These are phyloP conservation scores for Clarireedia sp. DNA, from an alignment of 2,329 filamentous ascomycete genomes.

Conservation along the genomic window DNA sequence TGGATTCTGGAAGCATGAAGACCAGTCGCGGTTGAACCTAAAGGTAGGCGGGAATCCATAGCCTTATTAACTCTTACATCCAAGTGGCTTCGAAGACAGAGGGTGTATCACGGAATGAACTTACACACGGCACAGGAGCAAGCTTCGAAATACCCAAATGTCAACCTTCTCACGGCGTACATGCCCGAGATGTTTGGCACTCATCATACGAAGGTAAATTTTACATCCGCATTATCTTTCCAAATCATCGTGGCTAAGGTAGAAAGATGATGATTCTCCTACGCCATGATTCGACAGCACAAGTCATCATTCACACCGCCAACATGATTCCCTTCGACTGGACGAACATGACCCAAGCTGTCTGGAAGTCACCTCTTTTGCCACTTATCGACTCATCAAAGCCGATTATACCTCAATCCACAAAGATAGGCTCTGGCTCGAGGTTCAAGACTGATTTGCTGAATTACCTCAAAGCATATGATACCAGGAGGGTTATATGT, in stretches of 20 bases:
- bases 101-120: background rate
- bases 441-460: constrained; percentile 72
- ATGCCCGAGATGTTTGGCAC: constrained; percentile 83
- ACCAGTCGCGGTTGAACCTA: constrained; percentile 38
- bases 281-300: constrained; percentile 65
- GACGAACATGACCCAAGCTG: constrained; percentile 78
- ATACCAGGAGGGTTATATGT: constrained; percentile 46
- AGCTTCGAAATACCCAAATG: constrained; percentile 55
- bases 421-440: constrained; percentile 47
- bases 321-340: constrained; percentile 89
- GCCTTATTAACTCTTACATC: background rate
- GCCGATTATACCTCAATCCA: constrained; percentile 4
- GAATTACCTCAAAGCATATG: constrained; percentile 64
- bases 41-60: constrained; percentile 35
- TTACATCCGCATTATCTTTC: background rate
- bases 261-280: constrained; percentile 78
- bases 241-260: background rate
- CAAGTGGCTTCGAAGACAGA: too few relatives aligned
- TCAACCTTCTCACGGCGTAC: constrained; percentile 63
- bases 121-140: constrained; percentile 44
- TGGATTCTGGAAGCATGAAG: constrained; percentile 60
- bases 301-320: constrained; percentile 79
- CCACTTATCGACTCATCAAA: constrained; percentile 31
- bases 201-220: constrained; percentile 47
- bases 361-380: constrained; percentile 70